phyloP scores from a whole-genome alignment of 352 stramenopile species.

The Phytophthora macrochlamydospora region DNA sequence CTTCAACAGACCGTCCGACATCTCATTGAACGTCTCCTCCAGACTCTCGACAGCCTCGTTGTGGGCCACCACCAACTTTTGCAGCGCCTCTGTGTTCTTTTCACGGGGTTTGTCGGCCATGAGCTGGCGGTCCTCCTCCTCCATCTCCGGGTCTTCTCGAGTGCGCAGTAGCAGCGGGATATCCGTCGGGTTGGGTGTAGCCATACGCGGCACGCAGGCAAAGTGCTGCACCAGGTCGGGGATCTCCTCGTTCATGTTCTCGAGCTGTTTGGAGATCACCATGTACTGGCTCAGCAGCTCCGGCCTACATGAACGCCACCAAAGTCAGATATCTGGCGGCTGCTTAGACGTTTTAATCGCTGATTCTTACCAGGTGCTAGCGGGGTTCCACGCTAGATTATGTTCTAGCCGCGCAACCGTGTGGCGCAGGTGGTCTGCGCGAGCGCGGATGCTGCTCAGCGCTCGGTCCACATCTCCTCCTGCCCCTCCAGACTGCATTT shows the following conservation, averaged over 20 bases:
- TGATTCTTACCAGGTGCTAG: constrained; percentile 67
- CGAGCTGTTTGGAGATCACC: constrained; percentile 87
- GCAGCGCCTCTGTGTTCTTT: constrained; percentile 68
- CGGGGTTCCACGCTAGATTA: constrained; percentile 80
- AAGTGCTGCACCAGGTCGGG: constrained; percentile 87
- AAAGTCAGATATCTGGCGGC: neutral
- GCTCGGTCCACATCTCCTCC: constrained; percentile 77
- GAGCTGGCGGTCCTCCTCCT: constrained; percentile 78
- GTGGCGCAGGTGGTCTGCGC: constrained; percentile 81
- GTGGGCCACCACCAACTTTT: constrained; percentile 66
- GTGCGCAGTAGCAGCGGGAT: constrained; percentile 81
- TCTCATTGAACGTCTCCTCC: constrained; percentile 85
- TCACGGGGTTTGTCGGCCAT: constrained; percentile 71
- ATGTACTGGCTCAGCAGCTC: constrained; percentile 87
- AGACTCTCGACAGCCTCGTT: constrained; percentile 81
- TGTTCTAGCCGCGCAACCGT: constrained; percentile 78
- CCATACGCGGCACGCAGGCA: constrained; percentile 82
- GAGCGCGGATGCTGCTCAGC: constrained; percentile 79
- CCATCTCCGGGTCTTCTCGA: constrained; percentile 87
- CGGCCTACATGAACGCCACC: constrained; percentile 39
- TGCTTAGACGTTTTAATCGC: neutral
- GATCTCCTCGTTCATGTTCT: constrained; percentile 91
- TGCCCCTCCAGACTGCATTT: constrained; percentile 43
- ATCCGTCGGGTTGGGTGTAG: constrained; percentile 75
- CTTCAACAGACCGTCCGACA: constrained; percentile 85